phyloP scores from a whole-genome alignment of 2,329 filamentous ascomycete genomes.

The Calonectria pteridis region DNA sequence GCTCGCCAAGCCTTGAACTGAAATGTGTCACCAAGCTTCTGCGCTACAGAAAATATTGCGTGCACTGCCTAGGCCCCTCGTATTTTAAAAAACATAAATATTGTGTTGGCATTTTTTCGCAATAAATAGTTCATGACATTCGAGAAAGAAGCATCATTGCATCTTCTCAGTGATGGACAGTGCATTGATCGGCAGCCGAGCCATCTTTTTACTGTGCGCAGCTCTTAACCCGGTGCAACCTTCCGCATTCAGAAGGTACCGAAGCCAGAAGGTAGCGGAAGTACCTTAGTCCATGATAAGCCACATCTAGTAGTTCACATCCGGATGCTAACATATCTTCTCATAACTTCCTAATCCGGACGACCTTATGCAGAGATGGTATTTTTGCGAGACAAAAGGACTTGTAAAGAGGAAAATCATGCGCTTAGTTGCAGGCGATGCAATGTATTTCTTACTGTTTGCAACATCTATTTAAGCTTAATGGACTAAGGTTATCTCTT shows the following conservation, averaged over 20 bases:
- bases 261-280: neutral
- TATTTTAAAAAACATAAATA: neutral
- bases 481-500: neutral
- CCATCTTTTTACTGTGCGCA: neutral
- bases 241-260: neutral
- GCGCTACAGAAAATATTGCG: neutral
- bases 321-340: neutral
- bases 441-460: neutral
- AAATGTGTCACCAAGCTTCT: neutral
- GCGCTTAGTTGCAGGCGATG: neutral
- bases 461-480: neutral
- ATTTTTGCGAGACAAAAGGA: neutral
- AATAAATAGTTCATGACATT: neutral
- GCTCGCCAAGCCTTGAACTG: neutral
- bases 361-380: neutral
- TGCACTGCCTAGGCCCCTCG: neutral
- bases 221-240: slow-evolving; percentile 10
- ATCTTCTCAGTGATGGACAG: neutral
- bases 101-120: neutral
- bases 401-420: neutral
- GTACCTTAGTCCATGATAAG: neutral
- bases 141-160: no score
- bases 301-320: slow-evolving; percentile 4
- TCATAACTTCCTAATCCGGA: neutral
- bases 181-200: neutral